These are phyloP conservation scores for Aurantiochytrium sp. DNA, from an alignment of 108 stramenopile species.

Conservation along the genomic window DNA sequence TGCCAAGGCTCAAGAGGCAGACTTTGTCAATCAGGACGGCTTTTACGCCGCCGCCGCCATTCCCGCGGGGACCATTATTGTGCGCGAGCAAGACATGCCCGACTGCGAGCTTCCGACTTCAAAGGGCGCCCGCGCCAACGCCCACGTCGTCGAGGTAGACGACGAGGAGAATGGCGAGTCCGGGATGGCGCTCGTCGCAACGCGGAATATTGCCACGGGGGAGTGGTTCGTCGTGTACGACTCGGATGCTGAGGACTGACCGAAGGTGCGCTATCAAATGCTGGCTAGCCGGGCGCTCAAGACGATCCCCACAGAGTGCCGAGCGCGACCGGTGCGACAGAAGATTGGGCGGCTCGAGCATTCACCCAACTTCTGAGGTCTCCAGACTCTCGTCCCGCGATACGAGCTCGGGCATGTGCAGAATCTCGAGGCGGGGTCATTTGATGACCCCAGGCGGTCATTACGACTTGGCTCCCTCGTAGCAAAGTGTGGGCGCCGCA, in stretches of 20 bases:
- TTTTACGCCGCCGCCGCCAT: conserved; percentile 73
- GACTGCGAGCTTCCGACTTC: conserved; percentile 67
- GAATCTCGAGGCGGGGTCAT: too few relatives aligned
- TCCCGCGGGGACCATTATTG: conserved; percentile 70
- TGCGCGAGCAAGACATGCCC: conserved; percentile 69
- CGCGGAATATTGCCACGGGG: conserved; percentile 61
- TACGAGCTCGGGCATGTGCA: too few relatives aligned
- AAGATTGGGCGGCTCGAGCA: too few relatives aligned
- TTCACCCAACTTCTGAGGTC: too few relatives aligned
- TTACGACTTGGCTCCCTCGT: too few relatives aligned
- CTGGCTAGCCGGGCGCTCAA: too few relatives aligned
- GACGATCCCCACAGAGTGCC: too few relatives aligned
- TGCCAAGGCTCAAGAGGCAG: neutral
- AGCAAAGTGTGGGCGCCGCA: too few relatives aligned
- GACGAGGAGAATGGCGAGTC: conserved; percentile 12
- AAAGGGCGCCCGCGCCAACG: conserved; percentile 59
- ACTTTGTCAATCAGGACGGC: conserved; percentile 77
- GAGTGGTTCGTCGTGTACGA: conserved; percentile 74
- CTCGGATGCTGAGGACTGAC: neutral
- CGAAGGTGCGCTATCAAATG: too few relatives aligned
- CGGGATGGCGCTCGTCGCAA: conserved; percentile 71
- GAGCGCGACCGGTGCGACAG: too few relatives aligned
- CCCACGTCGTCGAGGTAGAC: conserved; percentile 68
- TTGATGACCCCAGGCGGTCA: too few relatives aligned
- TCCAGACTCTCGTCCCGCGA: too few relatives aligned